These are phyloP conservation scores for Fagus crenata DNA, from an alignment of 306 rosid species.

Conservation along the genomic window DNA sequence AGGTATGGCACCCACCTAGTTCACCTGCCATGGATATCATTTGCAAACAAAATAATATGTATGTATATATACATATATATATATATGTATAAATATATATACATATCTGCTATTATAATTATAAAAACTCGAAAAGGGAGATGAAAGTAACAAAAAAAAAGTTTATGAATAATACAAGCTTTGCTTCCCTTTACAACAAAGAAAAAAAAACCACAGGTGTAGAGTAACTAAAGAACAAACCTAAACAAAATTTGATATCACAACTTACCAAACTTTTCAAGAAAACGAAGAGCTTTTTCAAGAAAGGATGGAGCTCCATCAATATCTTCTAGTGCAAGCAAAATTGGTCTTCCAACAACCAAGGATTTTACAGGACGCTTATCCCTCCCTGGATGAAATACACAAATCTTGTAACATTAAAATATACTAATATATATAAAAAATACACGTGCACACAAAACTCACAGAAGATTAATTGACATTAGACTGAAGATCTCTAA, in stretches of 20 bases:
- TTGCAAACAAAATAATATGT: neutral
- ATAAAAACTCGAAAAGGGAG: neutral
- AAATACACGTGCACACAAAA: slow-evolving; percentile 7
- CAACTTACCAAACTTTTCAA: slow-evolving; percentile 82
- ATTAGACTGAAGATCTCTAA: slow-evolving; percentile 20
- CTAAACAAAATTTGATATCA: slow-evolving; percentile 13
- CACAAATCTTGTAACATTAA: slow-evolving; percentile 22
- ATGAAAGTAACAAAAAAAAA: neutral
- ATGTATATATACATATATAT: too few relatives aligned
- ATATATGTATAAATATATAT: too few relatives aligned
- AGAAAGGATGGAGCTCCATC: slow-evolving; percentile 99
- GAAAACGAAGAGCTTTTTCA: slow-evolving; percentile 90
- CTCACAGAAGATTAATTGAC: slow-evolving; percentile 16
- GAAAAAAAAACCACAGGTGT: slow-evolving; percentile 18
- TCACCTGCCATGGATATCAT: neutral
- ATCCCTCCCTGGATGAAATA: slow-evolving; percentile 72
- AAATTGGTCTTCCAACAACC: slow-evolving; percentile 98
- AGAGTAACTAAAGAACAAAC: neutral
- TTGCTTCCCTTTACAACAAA: neutral
- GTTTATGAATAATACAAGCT: neutral
- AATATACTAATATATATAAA: neutral
- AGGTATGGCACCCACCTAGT: neutral
- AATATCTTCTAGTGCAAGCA: slow-evolving; percentile 96
- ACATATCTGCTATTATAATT: neutral
- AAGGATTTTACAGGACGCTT: slow-evolving; percentile 90